These are phyloP conservation scores for Penstemon newberryi DNA, from an alignment of 257 asterid genomes.

Conservation along the genomic window DNA sequence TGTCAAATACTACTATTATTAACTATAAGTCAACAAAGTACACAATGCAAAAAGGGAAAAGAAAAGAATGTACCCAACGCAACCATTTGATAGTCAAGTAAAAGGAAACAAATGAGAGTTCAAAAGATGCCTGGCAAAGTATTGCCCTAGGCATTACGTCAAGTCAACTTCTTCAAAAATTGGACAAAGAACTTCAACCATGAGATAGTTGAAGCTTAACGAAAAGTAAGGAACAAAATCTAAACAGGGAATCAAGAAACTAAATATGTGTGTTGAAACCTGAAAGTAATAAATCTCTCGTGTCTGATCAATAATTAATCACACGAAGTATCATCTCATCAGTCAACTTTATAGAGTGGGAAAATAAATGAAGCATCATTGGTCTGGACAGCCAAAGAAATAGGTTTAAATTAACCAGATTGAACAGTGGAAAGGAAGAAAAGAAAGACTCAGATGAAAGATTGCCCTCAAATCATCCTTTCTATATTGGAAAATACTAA, in stretches of 20 bases:
- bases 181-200: slow-evolving; percentile 10
- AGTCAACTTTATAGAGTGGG: neutral
- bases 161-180: neutral
- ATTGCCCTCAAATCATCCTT: neutral
- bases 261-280: neutral
- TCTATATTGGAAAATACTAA: neutral
- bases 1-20: neutral
- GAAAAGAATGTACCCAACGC: neutral
- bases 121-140: neutral
- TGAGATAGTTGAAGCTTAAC: neutral
- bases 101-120: slow-evolving; percentile 1
- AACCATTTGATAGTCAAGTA: slow-evolving; percentile 11
- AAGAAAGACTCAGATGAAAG: neutral
- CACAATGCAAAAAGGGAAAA: neutral
- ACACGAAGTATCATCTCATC: slow-evolving; percentile 11
- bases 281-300: neutral
- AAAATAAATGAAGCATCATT: neutral
- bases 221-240: slow-evolving; percentile 1
- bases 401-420: no score
- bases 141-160: neutral
- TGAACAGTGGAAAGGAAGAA: neutral
- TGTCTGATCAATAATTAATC: neutral
- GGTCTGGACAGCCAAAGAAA: neutral
- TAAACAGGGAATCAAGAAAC: neutral
- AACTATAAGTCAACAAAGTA: slow-evolving; percentile 8